Evolutionary conservation across 2,329 filamentous ascomycete genomes (phyloP).

Genomic region (Epichloe bromicola): DNA sequence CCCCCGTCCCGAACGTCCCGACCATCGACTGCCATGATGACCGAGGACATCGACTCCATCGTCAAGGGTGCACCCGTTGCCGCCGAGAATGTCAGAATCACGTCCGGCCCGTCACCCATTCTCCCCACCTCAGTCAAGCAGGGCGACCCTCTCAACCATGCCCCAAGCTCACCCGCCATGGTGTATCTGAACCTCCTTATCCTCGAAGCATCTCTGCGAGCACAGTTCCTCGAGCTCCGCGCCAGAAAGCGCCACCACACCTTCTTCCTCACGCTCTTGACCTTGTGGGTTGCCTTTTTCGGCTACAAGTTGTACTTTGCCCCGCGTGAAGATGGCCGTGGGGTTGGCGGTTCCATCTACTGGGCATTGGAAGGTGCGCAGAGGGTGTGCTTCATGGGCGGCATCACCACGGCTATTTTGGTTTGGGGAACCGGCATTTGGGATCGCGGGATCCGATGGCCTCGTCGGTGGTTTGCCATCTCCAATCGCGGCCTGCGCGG

Average conservation of each 20-base stretch:
- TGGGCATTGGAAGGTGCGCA: slow-evolving; percentile 88
- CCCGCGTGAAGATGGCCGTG: slow-evolving; percentile 88
- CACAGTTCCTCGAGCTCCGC: slow-evolving; percentile 83
- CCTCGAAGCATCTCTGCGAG: slow-evolving; percentile 83
- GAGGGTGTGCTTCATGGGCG: slow-evolving; percentile 84
- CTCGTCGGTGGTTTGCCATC: slow-evolving; percentile 75
- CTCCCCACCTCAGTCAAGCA: slow-evolving; percentile 30
- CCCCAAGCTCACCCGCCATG: slow-evolving; percentile 85
- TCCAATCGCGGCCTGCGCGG: slow-evolving; percentile 80
- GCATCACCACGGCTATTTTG: slow-evolving; percentile 71
- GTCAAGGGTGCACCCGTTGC: slow-evolving; percentile 78
- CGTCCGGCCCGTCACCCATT: slow-evolving; percentile 29
- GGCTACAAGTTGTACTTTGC: slow-evolving; percentile 84
- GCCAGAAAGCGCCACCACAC: slow-evolving; percentile 83
- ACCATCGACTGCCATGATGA: slow-evolving; percentile 28
- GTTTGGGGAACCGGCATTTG: slow-evolving; percentile 95
- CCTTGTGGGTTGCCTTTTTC: slow-evolving; percentile 72
- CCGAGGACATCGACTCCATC: slow-evolving; percentile 66
- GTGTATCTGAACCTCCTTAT: slow-evolving; percentile 98
- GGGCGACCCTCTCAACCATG: slow-evolving; percentile 61
- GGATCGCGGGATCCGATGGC: slow-evolving; percentile 91
- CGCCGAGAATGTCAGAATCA: slow-evolving; percentile 34
- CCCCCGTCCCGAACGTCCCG: not conserved
- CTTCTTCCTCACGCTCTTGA: slow-evolving; percentile 74
- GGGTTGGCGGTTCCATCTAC: slow-evolving; percentile 86